phyloP scores from a whole-genome alignment of 768 basidiomycete species.

The Rhodotorula taiwanensis region DNA sequence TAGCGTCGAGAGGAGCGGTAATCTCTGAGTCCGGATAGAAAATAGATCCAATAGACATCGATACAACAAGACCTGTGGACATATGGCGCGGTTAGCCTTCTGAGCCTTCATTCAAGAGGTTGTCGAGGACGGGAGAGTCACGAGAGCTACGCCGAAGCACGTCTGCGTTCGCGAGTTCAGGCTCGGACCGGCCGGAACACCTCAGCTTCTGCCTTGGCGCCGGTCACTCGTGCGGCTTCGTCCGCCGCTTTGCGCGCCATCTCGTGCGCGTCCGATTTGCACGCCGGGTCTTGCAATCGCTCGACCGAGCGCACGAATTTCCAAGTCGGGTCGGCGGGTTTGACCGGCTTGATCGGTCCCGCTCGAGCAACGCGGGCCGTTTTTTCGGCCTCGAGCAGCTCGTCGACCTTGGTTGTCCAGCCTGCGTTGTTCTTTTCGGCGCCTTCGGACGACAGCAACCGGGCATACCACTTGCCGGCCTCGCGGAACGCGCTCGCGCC shows the following conservation, averaged over 20 bases:
- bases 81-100: no score
- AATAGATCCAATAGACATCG: no score
- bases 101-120: no score
- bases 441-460: background rate
- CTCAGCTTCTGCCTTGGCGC: background rate
- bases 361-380: background rate
- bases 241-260: constrained; percentile 6
- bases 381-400: background rate
- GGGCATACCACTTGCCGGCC: constrained; percentile 1
- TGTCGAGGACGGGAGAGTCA: no score
- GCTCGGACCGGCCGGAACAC: background rate
- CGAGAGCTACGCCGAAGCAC: no score
- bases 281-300: background rate
- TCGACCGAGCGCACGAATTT: background rate
- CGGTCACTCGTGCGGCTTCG: background rate
- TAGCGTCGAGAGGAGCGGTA: no score
- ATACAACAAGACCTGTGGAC: no score
- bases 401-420: background rate
- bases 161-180: no score
- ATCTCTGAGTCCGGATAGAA: no score
- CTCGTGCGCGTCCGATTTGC: background rate
- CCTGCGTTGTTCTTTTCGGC: background rate
- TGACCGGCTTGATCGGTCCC: background rate
- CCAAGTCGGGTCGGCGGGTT: no score
- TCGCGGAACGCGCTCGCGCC: background rate